These are phyloP conservation scores for Prunus yedoensis DNA, from an alignment of 331 rosid genomes.

Conservation along the genomic window DNA sequence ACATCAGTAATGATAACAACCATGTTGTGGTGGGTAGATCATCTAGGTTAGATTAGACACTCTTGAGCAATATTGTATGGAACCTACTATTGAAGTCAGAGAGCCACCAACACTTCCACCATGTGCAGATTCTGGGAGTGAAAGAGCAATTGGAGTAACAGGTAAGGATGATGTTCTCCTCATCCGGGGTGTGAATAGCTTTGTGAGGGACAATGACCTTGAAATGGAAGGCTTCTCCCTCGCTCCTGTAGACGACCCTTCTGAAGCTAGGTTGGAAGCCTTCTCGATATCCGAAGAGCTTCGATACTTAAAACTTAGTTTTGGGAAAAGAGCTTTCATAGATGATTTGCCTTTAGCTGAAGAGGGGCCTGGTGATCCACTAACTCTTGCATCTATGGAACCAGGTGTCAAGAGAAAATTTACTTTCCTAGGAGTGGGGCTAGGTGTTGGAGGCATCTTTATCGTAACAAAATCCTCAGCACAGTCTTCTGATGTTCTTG, in stretches of 20 bases:
- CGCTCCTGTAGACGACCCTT: slow-evolving; percentile 46
- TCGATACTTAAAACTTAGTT: slow-evolving; percentile 62
- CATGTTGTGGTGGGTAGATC: not conserved
- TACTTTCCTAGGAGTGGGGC: slow-evolving; percentile 73
- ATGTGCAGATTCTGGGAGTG: slow-evolving; percentile 50
- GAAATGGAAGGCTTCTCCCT: slow-evolving; percentile 60
- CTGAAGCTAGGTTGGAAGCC: slow-evolving; percentile 38
- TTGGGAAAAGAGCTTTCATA: slow-evolving; percentile 63
- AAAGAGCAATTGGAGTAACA: slow-evolving; percentile 59
- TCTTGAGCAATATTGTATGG: slow-evolving; percentile 8
- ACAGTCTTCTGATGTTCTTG: slow-evolving; percentile 46
- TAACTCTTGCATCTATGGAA: slow-evolving; percentile 49
- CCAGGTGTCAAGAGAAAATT: slow-evolving; percentile 68
- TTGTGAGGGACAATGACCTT: slow-evolving; percentile 71
- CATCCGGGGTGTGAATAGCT: slow-evolving; percentile 66
- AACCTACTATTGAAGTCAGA: slow-evolving; percentile 50
- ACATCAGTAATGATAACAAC: not conserved
- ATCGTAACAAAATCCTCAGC: slow-evolving; percentile 59
- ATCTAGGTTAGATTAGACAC: not conserved
- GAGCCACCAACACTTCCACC: slow-evolving; percentile 53
- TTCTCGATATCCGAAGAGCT: slow-evolving; percentile 67
- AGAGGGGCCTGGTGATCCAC: slow-evolving; percentile 55
- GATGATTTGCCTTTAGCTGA: slow-evolving; percentile 65
- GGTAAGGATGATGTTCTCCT: slow-evolving; percentile 89
- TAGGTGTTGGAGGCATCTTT: slow-evolving; percentile 72